Conservation (phyloP, 257 asterid species). For the Echium plantagineum region DNA sequence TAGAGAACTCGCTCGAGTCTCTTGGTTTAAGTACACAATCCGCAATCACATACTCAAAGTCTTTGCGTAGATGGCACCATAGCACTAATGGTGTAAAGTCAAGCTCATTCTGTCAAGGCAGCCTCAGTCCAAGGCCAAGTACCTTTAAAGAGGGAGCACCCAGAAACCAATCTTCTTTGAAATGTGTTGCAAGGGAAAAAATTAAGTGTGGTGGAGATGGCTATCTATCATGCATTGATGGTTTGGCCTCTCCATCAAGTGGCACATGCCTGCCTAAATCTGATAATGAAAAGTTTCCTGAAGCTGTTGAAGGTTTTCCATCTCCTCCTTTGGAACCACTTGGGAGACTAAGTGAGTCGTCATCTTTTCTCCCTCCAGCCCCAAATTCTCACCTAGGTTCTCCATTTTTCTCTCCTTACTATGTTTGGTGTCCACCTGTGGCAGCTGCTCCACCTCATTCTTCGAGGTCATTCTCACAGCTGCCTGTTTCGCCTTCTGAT, state of each 20-base stretch:
- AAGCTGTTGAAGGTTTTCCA: conserved; percentile 14
- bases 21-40: conserved; percentile 27
- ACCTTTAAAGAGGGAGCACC: conserved; percentile 48
- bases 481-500: conserved; percentile 37
- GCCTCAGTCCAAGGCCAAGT: conserved; percentile 58
- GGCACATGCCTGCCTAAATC: conserved; percentile 16
- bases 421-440: conserved; percentile 88
- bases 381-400: conserved; percentile 30
- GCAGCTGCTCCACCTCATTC: conserved; percentile 38
- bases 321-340: conserved; percentile 31
- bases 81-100: conserved; percentile 39
- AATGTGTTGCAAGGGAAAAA: conserved; percentile 38
- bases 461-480: conserved; percentile 18
- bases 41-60: conserved; percentile 26
- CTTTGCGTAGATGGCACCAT: conserved; percentile 33
- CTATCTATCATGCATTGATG: conserved; percentile 24
- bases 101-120: conserved; percentile 32
- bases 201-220: conserved; percentile 42
- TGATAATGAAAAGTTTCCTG: conserved; percentile 27
- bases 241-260: conserved; percentile 21
- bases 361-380: conserved; percentile 24
- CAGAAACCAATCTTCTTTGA: conserved; percentile 37
- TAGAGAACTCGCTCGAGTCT: conserved; percentile 26
- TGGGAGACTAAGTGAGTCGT: conserved; percentile 18
- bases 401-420: conserved; percentile 51